phyloP scores from a whole-genome alignment of 2,329 filamentous ascomycete genomes.

The Aphanocladium album region DNA sequence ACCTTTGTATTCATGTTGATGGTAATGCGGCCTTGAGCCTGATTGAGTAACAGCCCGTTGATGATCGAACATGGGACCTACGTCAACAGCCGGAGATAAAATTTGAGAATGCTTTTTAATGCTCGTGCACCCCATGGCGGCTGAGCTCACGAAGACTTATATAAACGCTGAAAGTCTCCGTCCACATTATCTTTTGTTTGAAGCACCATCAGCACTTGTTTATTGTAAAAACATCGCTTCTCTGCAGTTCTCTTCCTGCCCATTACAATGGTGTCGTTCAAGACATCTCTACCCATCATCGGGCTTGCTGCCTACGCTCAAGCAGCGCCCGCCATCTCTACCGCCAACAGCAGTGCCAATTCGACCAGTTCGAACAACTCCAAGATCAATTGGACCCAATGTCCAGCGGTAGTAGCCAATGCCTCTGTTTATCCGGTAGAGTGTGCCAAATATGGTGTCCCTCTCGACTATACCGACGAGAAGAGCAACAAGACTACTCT shows the following conservation, averaged over 20 bases:
- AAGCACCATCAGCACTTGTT: neutral
- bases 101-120: neutral
- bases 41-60: neutral
- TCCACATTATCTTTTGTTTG: neutral
- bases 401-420: neutral
- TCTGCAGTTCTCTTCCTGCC: neutral
- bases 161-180: neutral
- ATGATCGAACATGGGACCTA: neutral
- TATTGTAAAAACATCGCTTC: neutral
- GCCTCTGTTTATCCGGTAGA: slow-evolving; percentile 3
- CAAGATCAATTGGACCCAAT: neutral
- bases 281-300: neutral
- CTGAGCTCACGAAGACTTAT: neutral
- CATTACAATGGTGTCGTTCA: neutral
- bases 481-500: slow-evolving; percentile 10
- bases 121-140: neutral
- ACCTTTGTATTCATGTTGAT: neutral
- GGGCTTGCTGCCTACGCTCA: neutral
- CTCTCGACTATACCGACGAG: slow-evolving; percentile 16
- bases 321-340: neutral
- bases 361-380: neutral
- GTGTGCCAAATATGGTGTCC: slow-evolving; percentile 16
- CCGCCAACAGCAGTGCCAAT: neutral
- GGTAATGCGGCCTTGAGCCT: neutral
- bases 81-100: neutral